phyloP scores from a whole-genome alignment of 2,329 filamentous ascomycete genomes.

The Bipolaris victoriae region DNA sequence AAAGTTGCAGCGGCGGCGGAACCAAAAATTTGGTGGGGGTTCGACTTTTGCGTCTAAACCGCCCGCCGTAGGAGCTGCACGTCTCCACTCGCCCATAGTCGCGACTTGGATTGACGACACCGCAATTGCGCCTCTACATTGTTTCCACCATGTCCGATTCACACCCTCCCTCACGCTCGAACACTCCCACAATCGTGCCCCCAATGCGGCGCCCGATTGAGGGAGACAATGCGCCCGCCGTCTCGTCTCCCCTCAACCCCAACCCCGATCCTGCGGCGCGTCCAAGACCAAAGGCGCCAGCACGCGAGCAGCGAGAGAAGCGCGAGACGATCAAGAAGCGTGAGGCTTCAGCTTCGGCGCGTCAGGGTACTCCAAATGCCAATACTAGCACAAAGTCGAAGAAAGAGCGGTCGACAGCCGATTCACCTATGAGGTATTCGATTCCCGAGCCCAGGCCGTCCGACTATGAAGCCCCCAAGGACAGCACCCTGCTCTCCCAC shows the following conservation, averaged over 20 bases:
- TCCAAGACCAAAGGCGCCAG: constrained; percentile 49
- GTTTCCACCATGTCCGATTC: constrained; percentile 43
- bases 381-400: constrained; percentile 48
- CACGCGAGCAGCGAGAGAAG: constrained; percentile 56
- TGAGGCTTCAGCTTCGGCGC: constrained; percentile 52
- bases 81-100: constrained; percentile 6
- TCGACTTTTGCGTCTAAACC: constrained; percentile 14
- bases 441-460: constrained; percentile 55
- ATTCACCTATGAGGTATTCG: constrained; percentile 58
- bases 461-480: constrained; percentile 58
- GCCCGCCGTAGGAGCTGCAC: constrained; percentile 23
- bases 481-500: constrained; percentile 55
- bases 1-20: constrained; percentile 15
- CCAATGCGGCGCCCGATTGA: constrained; percentile 71
- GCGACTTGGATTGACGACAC: constrained; percentile 11
- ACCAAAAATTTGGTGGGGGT: constrained; percentile 25
- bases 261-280: constrained; percentile 58
- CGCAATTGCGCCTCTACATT: constrained; percentile 8
- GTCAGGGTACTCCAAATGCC: constrained; percentile 49
- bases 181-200: constrained; percentile 43
- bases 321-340: constrained; percentile 62
- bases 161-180: constrained; percentile 43
- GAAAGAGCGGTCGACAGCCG: constrained; percentile 46
- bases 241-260: constrained; percentile 76
- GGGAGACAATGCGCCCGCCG: constrained; percentile 71